Evolutionary conservation across 768 basidiomycete genomes (phyloP).

Genomic region (Amanita brunnescens): DNA sequence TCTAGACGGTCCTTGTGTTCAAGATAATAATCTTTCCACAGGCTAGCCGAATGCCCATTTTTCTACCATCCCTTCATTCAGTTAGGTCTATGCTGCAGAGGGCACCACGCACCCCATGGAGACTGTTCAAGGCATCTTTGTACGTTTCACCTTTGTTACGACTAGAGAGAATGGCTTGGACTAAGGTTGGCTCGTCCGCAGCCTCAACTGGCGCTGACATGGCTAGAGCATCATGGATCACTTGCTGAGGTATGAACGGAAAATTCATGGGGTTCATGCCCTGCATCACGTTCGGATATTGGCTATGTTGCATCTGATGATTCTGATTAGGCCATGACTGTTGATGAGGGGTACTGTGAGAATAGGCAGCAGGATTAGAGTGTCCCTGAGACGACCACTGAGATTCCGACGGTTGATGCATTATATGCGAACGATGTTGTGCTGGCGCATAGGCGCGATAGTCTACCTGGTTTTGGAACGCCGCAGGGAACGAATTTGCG

Average conservation of each 20-base stretch:
- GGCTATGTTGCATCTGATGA: constrained; percentile 26
- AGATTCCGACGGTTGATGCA: constrained; percentile 16
- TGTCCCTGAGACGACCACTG: constrained; percentile 22
- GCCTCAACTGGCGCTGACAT: constrained; percentile 45
- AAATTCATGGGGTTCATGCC: constrained; percentile 29
- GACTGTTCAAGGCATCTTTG: constrained; percentile 55
- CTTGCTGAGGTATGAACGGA: constrained; percentile 40
- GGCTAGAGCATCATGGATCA: constrained; percentile 47
- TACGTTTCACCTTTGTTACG: constrained; percentile 39
- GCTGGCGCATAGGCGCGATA: constrained; percentile 13
- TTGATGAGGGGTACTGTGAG: constrained; percentile 18
- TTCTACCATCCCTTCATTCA: constrained; percentile 23
- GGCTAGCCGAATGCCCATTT: constrained; percentile 44
- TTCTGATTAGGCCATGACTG: constrained; percentile 26
- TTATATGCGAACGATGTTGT: constrained; percentile 19
- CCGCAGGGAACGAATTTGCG: constrained; percentile 23
- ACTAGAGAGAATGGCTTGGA: constrained; percentile 37
- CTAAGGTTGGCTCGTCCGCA: constrained; percentile 52
- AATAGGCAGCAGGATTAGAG: constrained; percentile 10
- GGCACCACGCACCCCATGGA: constrained; percentile 50
- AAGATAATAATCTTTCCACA: constrained; percentile 79
- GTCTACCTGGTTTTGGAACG: constrained; percentile 12
- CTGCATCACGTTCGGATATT: constrained; percentile 22
- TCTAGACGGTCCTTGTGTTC: constrained; percentile 60
- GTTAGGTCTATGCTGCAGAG: constrained; percentile 9